Evolutionary conservation across 1,284 basidiomycete species (phyloP).

Genomic region (Thecaphora frezii): DNA sequence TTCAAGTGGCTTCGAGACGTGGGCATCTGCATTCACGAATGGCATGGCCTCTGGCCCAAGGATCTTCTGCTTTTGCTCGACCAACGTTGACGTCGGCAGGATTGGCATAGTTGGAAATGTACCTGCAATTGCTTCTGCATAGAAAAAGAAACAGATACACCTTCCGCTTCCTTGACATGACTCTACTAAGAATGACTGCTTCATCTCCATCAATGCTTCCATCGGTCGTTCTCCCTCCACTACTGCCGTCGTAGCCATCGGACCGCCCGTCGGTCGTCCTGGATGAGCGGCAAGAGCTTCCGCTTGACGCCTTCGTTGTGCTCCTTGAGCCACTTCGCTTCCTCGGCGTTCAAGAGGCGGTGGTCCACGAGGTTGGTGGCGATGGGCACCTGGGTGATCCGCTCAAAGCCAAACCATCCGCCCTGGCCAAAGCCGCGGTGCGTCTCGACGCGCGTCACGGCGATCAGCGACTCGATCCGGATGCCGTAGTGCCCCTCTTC

Average conservation of each 20-base stretch:
- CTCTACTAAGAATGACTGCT: too few relatives aligned
- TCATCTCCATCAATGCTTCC: too few relatives aligned
- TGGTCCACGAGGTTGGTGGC: conserved; percentile 52
- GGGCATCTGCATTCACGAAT: too few relatives aligned
- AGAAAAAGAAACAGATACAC: too few relatives aligned
- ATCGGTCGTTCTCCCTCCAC: too few relatives aligned
- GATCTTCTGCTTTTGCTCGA: too few relatives aligned
- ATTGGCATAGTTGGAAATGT: too few relatives aligned
- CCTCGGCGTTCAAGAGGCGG: conserved; percentile 43
- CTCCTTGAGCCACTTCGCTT: conserved; percentile 55
- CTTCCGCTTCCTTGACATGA: too few relatives aligned
- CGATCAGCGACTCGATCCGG: conserved; percentile 49
- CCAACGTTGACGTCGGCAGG: too few relatives aligned
- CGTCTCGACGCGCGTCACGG: conserved; percentile 35
- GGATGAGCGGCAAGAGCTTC: conserved; percentile 48
- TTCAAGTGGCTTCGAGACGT: too few relatives aligned
- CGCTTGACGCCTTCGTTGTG: conserved; percentile 55
- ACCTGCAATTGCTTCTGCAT: too few relatives aligned
- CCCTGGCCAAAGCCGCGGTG: conserved; percentile 42
- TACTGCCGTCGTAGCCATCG: conserved; percentile 48
- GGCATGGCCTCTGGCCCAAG: too few relatives aligned
- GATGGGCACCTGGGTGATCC: conserved; percentile 58
- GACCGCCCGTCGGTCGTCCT: conserved; percentile 41
- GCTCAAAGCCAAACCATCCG: conserved; percentile 59
- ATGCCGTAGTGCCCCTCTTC: conserved; percentile 53